Evolutionary conservation across 2,329 filamentous ascomycete species (phyloP), one percentile per base, ranked within the genome.

Genomic region (Mollisiaceae sp.): DNA sequence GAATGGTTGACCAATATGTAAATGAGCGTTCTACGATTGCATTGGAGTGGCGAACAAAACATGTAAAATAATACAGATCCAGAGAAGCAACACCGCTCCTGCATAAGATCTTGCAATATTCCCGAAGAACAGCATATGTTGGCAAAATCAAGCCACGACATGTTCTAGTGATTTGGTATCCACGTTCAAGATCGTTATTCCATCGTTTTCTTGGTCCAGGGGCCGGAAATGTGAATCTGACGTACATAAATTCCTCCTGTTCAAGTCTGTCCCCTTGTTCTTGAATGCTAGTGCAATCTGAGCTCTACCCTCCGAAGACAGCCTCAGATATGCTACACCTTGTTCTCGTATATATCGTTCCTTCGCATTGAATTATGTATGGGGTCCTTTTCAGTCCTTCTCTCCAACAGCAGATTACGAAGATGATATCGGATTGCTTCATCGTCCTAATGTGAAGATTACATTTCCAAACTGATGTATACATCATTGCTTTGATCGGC

Each of bases 61-160:
- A 59, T 71, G 69, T 68, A 67, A 64, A 63, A 65, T 69, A 66
- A 50, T 52, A 56, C 15, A 22, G 24, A 18, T 61, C 32, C 45
- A 47, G 43, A 52, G 45, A 62, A 59, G 56, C 57, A 64, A 67
- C 58, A 50, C 63, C 65, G 32, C 66, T 66, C 65, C 57, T 57
- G 61, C 58, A 47, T 54, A 18, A 41, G 20, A 22, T 38, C 50
- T 47, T n/a, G n/a, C 35, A 57, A 39, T n/a, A 35, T 57, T 14
- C 32, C 55, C 20, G 20, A 18, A 3, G 39, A 32, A 22, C 24
- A 32, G 24, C 50, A 35, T n/a, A 32, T 12, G 45, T 11, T 50
- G 5, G n/a, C 22, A 8, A 20, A 50, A 24, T 24, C 45, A 9
- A 50, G 45, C 18, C 45, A 50, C n/a, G n/a, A 6, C 27, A 32